Evolutionary conservation across 202 grass and related monocot genomes (phyloP), one percentile per base, ranked within the genome.

Genomic region (Cymbopogon flexuosus): DNA sequence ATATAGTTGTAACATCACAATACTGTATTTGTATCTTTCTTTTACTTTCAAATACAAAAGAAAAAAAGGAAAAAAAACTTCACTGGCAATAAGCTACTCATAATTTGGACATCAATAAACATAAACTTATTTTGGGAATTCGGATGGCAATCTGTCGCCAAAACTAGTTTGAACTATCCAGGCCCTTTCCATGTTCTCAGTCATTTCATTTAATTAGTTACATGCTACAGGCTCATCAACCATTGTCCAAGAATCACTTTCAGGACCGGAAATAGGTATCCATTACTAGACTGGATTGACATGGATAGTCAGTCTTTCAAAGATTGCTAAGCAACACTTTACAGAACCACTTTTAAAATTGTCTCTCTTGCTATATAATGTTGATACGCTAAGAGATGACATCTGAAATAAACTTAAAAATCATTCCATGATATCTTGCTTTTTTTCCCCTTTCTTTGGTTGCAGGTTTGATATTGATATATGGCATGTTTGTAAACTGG

Each of bases 171-270:
- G 36, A 39, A 39, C 36, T 39, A 39, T 39, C 36, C 36, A 8
- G 1, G 6, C 36, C 36, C 36, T 39, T 39, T 39, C 36, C 36
- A 39, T 39, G 36, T 39, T 39, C 36, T 8, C 36, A 39, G 7
- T 39, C 6, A 39, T 39, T 37, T 39, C 36, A 39, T 39, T 39
- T 39, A 39, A 39, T 39, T 39, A 39, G 36, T 39, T 39, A 39
- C 36, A 39, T 39, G 36, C 19, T 51, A 80, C 2, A 36, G 6
- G 6, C 0, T 40, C 56, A 86, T 76, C 23, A 49, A 18, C 13
- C 73, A 67, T 24, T 71, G 24, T 77, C 73, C 70, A 77, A 70
- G 54, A 56, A 81, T 40, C 45, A 42, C 8, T 34, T 68, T 19
- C 46, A 68, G 63, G n/a, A 46, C 10, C 52, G 19, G 8, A 52